Evolutionary conservation across 306 rosid genomes (phyloP), one percentile per base, ranked within the genome.

Genomic region (Hippophae tibetana): DNA sequence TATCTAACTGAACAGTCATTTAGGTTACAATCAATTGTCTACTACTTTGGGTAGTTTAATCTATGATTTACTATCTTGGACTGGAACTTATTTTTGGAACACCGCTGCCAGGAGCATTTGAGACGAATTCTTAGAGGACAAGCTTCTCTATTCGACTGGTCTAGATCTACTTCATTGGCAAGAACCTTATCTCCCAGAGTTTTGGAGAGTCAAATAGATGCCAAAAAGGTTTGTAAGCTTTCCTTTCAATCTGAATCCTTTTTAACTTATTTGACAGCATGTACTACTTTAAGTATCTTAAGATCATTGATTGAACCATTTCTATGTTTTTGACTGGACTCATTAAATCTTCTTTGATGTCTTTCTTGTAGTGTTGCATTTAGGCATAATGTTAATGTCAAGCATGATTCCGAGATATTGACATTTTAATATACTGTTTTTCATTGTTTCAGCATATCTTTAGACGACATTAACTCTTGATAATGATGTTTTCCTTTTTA

Each of bases 81-180:
- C 48, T 51, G 8, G 9, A 73, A 40, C 40, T 60, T 69, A 9
- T 42, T 23, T 44, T 59, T 50, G 3, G 10, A 14, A n/a, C 69
- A 47, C 76, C 50, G 57, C 69, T 56, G 27, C 59, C 89, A 93
- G 99, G 99, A 93, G 63, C 99, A 93, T 76, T 76, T 93, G 43
- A 81, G 90, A 67, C 80, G 99, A 64, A 87, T 93, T 73, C 90
- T 93, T 74, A 83, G 97, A 84, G 99, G 99, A 75, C 99, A 93
- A 72, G 86, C 99, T 64, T 93, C 99, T 31, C 79, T 93, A 53
- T 93, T 89, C 54, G 97, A 88, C 63, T 93, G 97, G 97, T 80
- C 99, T 52, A 86, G 96, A 69, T 80, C 97, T 62, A 86, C 85
- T 64, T 88, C 97, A 52, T 69, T 93, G 76, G 99, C 97, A 12